Conservation (phyloP, 768 basidiomycete species). For the Suillus americanus region DNA sequence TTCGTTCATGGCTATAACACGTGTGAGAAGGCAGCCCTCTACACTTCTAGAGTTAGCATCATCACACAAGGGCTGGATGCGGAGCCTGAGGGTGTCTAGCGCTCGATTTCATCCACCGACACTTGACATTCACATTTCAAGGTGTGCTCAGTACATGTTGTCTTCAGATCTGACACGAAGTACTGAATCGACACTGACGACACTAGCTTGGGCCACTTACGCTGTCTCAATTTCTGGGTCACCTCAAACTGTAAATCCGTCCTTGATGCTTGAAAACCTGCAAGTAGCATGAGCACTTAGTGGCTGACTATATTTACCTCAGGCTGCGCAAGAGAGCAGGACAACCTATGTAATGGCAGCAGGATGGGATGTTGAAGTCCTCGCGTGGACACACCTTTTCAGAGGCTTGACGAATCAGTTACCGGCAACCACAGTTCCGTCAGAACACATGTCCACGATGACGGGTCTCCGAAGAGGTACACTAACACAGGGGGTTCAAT, state of each 20-base stretch:
- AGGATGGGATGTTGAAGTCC: too few relatives aligned
- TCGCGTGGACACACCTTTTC: too few relatives aligned
- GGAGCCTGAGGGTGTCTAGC: background rate
- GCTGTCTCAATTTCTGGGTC: conserved; percentile 15
- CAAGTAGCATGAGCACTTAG: conserved; percentile 48
- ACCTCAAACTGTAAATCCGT: conserved; percentile 21
- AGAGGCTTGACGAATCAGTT: too few relatives aligned
- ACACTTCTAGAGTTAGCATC: background rate
- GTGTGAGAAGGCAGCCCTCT: background rate
- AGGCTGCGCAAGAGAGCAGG: too few relatives aligned
- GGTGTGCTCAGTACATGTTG: background rate
- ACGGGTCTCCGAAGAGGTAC: conserved; percentile 31
- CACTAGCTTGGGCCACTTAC: conserved; percentile 10
- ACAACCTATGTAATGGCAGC: too few relatives aligned
- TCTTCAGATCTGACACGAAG: background rate
- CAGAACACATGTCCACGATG: too few relatives aligned
- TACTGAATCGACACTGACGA: background rate
- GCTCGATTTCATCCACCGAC: background rate
- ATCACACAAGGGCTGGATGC: background rate
- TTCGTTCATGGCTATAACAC: background rate
- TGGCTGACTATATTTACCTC: conserved; percentile 35
- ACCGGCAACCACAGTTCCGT: too few relatives aligned
- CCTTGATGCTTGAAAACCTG: conserved; percentile 48
- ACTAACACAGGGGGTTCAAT: too few relatives aligned
- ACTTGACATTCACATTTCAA: background rate